Percentiles rank a stretch among this genome's conserved stretches.
Evolutionary conservation across 1,284 basidiomycete species (phyloP).

Genomic region (Sanghuangporus baumii): DNA sequence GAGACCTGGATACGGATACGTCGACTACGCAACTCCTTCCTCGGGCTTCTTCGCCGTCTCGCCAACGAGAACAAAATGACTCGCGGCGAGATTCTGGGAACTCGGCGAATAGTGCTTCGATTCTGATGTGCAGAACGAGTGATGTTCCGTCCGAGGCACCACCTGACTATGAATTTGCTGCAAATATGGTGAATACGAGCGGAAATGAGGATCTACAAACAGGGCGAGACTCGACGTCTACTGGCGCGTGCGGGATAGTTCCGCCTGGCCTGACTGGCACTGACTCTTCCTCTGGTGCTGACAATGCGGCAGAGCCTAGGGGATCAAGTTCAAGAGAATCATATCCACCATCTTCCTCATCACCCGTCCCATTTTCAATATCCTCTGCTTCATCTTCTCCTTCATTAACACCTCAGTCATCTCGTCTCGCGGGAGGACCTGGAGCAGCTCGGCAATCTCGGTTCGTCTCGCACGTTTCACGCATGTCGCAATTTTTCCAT

Average conservation of each 20-base stretch:
- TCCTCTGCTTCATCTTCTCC: background rate
- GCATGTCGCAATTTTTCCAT: conserved; percentile 9
- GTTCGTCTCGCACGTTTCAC: conserved; percentile 6
- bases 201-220: background rate
- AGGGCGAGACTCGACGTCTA: background rate
- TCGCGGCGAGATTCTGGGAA: background rate
- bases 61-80: background rate
- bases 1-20: background rate
- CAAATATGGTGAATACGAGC: background rate
- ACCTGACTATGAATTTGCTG: conserved; percentile 10
- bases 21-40: conserved; percentile 6
- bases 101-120: background rate
- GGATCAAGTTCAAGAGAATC: background rate
- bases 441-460: background rate
- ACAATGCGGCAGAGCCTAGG: background rate
- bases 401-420: background rate
- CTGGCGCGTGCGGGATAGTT: background rate
- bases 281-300: background rate
- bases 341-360: background rate
- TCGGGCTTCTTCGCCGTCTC: background rate
- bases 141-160: conserved; percentile 13
- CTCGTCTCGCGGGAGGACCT: background rate
- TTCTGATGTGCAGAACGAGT: background rate
- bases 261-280: background rate
- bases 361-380: background rate